Base-by-base conservation (phyloP, 192 early-diverging fungal genomes). In the Coemansia furcata region DNA sequence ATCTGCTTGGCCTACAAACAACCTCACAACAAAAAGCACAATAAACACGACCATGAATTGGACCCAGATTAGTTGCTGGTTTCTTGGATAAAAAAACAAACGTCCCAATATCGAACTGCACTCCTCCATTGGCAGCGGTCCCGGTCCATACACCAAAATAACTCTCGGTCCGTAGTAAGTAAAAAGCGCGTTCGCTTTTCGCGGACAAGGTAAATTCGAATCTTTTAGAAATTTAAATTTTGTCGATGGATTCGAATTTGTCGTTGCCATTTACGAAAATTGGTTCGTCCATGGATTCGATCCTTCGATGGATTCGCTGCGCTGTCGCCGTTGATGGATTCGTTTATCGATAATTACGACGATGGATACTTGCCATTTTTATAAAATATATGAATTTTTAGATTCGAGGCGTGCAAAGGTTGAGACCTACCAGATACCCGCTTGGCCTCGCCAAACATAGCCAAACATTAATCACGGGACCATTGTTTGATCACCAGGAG, bases 1-100 rank as follows among this genome's bases (percentile, higher is more conserved):
- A 99, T 88, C 87, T 98, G 92, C 89, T 96, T 96, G 84, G 97
- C 92, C 97, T 97, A 85, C 60, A 47, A 39, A 37, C 11, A 42
- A 5, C 47, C 6, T 21, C 50, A 60, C n/a, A 67, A 46, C 11
- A 21, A 63, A 38, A 35, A 54, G 1, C 2, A 47, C 15, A 54
- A 14, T 32, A 54, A 29, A 26, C 26, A 54, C 6, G 2, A 30
- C 26, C 50, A 54, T 6, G 26, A 26, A 54, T 15, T 54, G 11
- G 21, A 8, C 50, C 11, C 23, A 11, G 50, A 30, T 54, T 54
- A 54, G 50, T 47, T 47, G 44, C 44, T 21, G 9, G 44, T 21
- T 47, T 21, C 7, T 6, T n/a, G 5, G 46, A n/a, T n/a, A n/a
- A n/a, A n/a, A 47, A 47, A 21, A 17, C n/a, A 47, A 47, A 8